These are phyloP conservation scores for Cystobasidium sp. DNA, from an alignment of 1,284 basidiomycete species.

Conservation along the genomic window DNA sequence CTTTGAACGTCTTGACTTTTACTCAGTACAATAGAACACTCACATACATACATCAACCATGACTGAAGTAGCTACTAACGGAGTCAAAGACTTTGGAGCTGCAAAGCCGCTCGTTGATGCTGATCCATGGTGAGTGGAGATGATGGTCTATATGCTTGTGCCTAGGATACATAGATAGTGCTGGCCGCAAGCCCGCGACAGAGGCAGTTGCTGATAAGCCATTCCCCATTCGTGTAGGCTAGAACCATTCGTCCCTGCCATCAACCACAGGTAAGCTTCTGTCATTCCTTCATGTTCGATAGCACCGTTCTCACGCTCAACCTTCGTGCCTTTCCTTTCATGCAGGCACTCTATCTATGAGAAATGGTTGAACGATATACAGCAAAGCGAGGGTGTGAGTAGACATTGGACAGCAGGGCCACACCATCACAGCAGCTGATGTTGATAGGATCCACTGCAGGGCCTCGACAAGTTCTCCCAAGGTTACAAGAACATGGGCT, in stretches of 20 bases:
- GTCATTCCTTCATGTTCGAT: background rate
- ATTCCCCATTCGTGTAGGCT: conserved; percentile 60
- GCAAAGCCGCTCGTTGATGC: conserved; percentile 41
- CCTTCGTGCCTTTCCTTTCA: conserved; percentile 1
- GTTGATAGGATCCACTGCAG: conserved; percentile 47
- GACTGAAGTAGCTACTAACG: conserved; percentile 9
- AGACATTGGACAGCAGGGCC: background rate
- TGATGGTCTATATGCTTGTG: background rate
- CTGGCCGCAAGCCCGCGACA: too few species aligned
- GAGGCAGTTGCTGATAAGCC: background rate
- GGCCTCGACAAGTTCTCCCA: conserved; percentile 87
- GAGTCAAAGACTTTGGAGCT: conserved; percentile 36
- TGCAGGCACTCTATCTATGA: conserved; percentile 71
- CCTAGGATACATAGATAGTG: background rate
- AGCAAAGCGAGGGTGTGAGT: conserved; percentile 68
- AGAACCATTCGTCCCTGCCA: conserved; percentile 71
- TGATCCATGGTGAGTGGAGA: conserved; percentile 40
- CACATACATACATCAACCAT: conserved; percentile 1
- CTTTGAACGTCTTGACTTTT: background rate
- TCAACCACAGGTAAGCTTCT: conserved; percentile 60
- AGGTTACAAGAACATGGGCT: conserved; percentile 83
- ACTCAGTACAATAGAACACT: background rate
- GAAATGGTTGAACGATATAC: conserved; percentile 74
- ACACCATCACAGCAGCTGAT: background rate
- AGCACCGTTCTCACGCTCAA: background rate